These are phyloP conservation scores for Glomus cerebriforme DNA, from an alignment of 192 early-diverging fungal genomes.

Conservation along the genomic window DNA sequence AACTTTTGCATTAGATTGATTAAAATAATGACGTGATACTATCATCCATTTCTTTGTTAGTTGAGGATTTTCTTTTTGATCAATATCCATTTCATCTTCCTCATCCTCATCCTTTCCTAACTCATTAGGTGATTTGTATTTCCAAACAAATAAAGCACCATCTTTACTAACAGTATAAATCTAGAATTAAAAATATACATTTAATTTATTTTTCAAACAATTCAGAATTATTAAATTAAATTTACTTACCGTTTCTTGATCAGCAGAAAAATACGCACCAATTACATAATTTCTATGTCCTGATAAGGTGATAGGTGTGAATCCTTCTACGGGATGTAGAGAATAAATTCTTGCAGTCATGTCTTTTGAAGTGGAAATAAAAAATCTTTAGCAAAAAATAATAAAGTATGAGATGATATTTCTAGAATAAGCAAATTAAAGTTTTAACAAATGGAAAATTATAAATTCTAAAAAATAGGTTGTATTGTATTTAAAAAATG, in stretches of 20 bases:
- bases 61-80: conserved; percentile 44
- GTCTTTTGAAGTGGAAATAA: conserved; percentile 69
- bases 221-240: not conserved
- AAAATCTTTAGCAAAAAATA: conserved; percentile 38
- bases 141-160: conserved; percentile 87
- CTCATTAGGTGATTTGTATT: conserved; percentile 45
- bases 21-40: conserved; percentile 74
- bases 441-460: not conserved
- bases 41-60: conserved; percentile 55
- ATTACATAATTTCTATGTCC: conserved; percentile 86
- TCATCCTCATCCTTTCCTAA: conserved; percentile 49
- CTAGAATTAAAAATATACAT: conserved; percentile 9
- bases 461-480: not conserved
- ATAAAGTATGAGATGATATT: not conserved
- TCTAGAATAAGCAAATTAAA: not conserved
- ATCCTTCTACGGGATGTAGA: conserved; percentile 71
- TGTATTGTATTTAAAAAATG: conserved; percentile 19
- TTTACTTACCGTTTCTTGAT: conserved; percentile 49
- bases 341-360: conserved; percentile 81
- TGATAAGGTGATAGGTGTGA: conserved; percentile 70
- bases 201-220: not conserved
- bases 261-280: conserved; percentile 79
- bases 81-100: conserved; percentile 59
- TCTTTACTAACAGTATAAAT: conserved; percentile 89
- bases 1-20: conserved; percentile 76